Base-by-base conservation (phyloP, 768 basidiomycete genomes). In the Mycena sanguinolenta region DNA sequence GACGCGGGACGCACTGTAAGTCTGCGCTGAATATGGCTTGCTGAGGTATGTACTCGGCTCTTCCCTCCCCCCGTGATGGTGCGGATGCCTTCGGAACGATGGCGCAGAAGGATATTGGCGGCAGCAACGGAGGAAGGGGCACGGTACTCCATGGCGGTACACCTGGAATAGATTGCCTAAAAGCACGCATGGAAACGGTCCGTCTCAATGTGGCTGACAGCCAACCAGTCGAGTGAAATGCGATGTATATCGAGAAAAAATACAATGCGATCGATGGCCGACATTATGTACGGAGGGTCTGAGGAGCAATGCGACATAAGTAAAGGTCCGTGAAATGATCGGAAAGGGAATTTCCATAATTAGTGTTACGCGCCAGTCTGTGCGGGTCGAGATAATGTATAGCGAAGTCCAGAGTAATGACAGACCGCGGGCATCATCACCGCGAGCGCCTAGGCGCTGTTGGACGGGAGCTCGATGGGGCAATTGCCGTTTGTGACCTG, bases 391-490 rank as follows among this genome's bases (percentile, higher is more conserved):
- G 23, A 53, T 52, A 57, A 52, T 69, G n/a, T n/a, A 52, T 39
- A 52, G 23, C 25, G 7, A 44, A 36, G 67, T 72, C 63, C 71
- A 60, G 9, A 42, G 62, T 68, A 73, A 69, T 8, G 57, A 63
- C 60, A 65, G 52, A 57, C 44, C 38, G 36, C 28, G n/a, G 52
- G 36, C 52, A 38, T 49, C 4, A 44, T 49, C 19, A 50, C 9
- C 46, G 27, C 14, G 52, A 12, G 27, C 17, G 63, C 72, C 83
- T 83, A 93, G 36, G 77, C 85, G 59, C 87, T 84, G 73, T 83
- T 88, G 4, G 82, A 73, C 7, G 91, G 76, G 0, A 95, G 84
- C 75, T 93, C 87, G 67, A 92, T 87, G 1, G 95, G 95, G 72
- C 92, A 94, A 28, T 86, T 81, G 0, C 90, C 94, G 73, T 87